Evolutionary conservation across 345 rosid genomes (phyloP).

Genomic region (Rhodamnia argentea): DNA sequence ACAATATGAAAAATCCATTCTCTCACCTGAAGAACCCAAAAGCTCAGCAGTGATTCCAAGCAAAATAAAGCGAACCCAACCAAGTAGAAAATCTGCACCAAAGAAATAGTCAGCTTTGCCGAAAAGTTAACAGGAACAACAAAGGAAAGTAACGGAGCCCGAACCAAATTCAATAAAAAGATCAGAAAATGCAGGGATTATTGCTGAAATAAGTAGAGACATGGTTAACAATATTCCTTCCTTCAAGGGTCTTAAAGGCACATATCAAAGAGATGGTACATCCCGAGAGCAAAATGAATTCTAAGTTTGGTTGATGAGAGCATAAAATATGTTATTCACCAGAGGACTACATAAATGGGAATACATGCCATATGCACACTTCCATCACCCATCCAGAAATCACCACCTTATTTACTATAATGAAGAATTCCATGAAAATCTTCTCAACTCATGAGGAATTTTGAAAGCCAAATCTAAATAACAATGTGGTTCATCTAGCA

Average conservation of each 20-base stretch:
- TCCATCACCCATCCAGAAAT: neutral
- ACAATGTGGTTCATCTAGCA: neutral
- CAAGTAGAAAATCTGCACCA: constrained; percentile 76
- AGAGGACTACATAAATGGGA: neutral
- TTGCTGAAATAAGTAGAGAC: neutral
- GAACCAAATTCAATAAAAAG: neutral
- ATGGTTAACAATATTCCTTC: neutral
- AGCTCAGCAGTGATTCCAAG: constrained; percentile 79
- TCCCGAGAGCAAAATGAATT: neutral
- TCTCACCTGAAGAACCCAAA: constrained; percentile 96
- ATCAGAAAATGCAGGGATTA: neutral
- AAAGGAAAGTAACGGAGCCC: neutral
- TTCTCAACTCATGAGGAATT: neutral
- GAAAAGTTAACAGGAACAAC: neutral
- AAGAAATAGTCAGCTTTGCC: constrained; percentile 1
- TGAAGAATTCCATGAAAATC: neutral
- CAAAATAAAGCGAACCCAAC: constrained; percentile 87
- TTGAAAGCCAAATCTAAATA: neutral
- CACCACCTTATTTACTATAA: neutral
- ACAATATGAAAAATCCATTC: neutral
- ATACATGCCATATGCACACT: neutral
- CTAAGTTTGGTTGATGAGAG: neutral
- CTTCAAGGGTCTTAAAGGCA: neutral
- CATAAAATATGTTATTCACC: neutral
- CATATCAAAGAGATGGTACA: neutral